Percentiles rank a stretch among this genome's conserved stretches.
Evolutionary conservation across 257 asterid genomes (phyloP).

Genomic region (Eustoma russellianum): DNA sequence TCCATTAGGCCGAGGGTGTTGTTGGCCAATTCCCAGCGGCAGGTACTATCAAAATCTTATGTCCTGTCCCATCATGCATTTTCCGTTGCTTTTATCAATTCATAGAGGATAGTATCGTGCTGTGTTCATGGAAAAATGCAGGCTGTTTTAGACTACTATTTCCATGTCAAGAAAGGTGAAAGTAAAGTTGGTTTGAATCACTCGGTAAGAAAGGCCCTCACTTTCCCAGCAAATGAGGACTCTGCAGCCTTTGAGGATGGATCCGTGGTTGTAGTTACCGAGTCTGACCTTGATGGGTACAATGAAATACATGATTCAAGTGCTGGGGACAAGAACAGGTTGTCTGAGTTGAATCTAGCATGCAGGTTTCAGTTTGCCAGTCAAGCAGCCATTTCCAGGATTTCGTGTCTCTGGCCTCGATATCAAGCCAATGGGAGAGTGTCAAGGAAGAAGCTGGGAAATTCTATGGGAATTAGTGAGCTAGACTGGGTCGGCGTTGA

Average conservation of each 20-base stretch:
- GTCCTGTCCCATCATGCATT: too few species aligned
- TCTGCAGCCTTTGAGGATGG: conserved; percentile 50
- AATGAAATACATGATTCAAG: conserved; percentile 34
- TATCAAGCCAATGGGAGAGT: conserved; percentile 39
- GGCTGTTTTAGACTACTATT: conserved; percentile 70
- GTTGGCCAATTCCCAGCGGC: conserved; percentile 79
- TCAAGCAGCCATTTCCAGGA: conserved; percentile 60
- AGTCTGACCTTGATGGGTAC: conserved; percentile 83
- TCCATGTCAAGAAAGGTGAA: conserved; percentile 26
- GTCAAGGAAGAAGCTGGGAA: conserved; percentile 35
- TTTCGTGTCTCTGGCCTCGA: conserved; percentile 62
- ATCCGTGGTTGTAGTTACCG: conserved; percentile 62
- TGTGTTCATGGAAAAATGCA: conserved; percentile 26
- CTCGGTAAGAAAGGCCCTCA: conserved; percentile 5
- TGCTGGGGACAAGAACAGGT: conserved; percentile 14
- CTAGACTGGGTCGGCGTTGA: conserved; percentile 38
- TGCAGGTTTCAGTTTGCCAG: conserved; percentile 65
- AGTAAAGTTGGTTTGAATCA: neutral
- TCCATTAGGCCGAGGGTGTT: conserved; percentile 79
- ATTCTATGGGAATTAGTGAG: conserved; percentile 13
- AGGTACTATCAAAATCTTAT: too few species aligned
- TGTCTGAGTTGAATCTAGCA: conserved; percentile 39
- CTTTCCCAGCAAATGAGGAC: conserved; percentile 18
- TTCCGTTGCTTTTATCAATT: too few species aligned
- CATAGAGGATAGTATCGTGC: too few species aligned